These are phyloP conservation scores for Jaapia argillacea DNA, from an alignment of 768 basidiomycete species.

Conservation along the genomic window DNA sequence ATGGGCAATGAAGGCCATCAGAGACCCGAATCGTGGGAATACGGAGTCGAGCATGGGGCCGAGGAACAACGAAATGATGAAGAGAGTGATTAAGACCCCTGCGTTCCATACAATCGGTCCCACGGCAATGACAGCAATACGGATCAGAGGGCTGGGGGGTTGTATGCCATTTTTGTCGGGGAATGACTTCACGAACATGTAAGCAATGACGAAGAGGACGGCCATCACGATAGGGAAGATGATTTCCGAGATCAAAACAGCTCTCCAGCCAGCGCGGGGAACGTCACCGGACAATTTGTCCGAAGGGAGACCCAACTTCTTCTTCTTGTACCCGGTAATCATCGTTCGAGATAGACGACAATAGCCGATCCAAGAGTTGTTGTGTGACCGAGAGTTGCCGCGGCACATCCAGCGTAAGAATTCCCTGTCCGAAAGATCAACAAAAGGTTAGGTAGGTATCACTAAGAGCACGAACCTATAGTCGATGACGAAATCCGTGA, in stretches of 20 bases:
- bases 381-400: constrained; percentile 94
- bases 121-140: constrained; percentile 86
- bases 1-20: constrained; percentile 89
- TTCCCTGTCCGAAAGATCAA: constrained; percentile 45
- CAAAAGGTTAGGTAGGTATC: not conserved
- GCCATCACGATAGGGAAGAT: constrained; percentile 83
- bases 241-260: constrained; percentile 82
- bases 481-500: constrained; percentile 95
- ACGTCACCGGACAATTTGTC: constrained; percentile 95
- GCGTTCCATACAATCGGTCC: constrained; percentile 97
- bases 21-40: constrained; percentile 84
- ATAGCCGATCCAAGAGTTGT: constrained; percentile 99
- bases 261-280: constrained; percentile 87
- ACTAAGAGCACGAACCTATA: constrained; percentile 47
- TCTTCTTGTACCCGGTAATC: constrained; percentile 99
- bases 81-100: constrained; percentile 74
- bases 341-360: constrained; percentile 95
- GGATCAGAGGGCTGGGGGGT: constrained; percentile 78
- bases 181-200: constrained; percentile 91
- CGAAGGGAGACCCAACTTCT: constrained; percentile 91
- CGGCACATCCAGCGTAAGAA: constrained; percentile 99
- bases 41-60: constrained; percentile 82
- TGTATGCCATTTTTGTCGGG: constrained; percentile 47
- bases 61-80: constrained; percentile 85
- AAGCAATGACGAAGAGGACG: constrained; percentile 75